Evolutionary conservation across 2,329 filamentous ascomycete genomes (phyloP).

Genomic region (Alternaria burnsii): DNA sequence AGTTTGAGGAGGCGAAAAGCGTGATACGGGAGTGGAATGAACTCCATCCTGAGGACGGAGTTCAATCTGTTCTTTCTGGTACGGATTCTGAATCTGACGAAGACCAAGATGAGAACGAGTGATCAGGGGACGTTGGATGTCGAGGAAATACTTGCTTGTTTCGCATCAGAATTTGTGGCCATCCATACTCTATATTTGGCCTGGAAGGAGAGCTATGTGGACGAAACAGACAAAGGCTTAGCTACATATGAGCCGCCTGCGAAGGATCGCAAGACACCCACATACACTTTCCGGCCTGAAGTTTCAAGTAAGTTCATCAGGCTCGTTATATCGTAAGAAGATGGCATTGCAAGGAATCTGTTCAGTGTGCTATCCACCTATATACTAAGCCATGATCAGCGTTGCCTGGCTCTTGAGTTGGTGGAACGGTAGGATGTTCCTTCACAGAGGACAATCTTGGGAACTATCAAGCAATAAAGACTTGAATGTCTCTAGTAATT

Average conservation of each 20-base stretch:
- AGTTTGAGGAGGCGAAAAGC: background rate
- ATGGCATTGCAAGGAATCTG: conserved; percentile 4
- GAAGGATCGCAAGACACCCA: background rate
- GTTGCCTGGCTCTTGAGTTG: background rate
- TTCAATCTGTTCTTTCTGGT: background rate
- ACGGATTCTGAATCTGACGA: background rate
- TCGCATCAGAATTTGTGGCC: conserved; percentile 40
- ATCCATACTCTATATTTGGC: conserved; percentile 10
- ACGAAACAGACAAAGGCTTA: conserved; percentile 9
- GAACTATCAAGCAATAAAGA: background rate
- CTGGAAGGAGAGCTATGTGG: background rate
- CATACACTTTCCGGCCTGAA: background rate
- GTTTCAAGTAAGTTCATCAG: background rate
- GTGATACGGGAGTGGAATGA: conserved; percentile 16
- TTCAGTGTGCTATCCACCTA: background rate
- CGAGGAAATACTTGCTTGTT: conserved; percentile 4
- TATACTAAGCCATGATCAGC: background rate
- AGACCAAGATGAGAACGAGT: background rate
- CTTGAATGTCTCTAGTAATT: background rate
- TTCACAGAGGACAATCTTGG: background rate
- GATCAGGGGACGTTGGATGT: background rate
- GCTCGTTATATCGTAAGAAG: background rate
- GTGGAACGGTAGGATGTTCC: background rate
- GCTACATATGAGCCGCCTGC: background rate
- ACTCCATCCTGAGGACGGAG: conserved; percentile 11